Conservation (phyloP, 441 rosid species). For the Populus hybrid region DNA sequence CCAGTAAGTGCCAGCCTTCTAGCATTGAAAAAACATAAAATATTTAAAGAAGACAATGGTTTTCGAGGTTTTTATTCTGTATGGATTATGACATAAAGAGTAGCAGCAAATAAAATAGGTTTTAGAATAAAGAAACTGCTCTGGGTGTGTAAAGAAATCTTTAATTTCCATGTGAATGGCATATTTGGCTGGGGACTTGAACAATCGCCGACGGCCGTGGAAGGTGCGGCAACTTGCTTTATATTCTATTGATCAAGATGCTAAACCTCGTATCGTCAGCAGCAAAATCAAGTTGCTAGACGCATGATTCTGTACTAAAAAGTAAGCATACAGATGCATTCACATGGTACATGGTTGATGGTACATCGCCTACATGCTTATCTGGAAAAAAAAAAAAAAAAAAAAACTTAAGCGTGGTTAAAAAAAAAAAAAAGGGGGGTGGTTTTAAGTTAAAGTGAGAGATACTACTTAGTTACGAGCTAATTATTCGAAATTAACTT, state of each 20-base stretch:
- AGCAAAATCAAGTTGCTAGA: not conserved
- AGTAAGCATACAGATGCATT: not conserved
- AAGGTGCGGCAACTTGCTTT: not conserved
- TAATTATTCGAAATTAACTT: too few relatives aligned
- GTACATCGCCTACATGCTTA: not conserved
- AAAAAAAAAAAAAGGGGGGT: too few relatives aligned
- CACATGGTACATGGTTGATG: not conserved
- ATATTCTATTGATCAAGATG: not conserved
- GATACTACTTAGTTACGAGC: too few relatives aligned
- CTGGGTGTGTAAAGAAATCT: too few relatives aligned
- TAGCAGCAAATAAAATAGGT: not conserved
- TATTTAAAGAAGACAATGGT: not conserved
- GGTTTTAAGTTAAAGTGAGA: too few relatives aligned
- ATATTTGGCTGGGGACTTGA: not conserved
- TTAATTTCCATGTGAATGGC: not conserved
- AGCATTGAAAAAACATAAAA: not conserved
- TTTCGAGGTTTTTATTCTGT: not conserved
- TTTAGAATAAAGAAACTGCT: not conserved
- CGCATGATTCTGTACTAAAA: not conserved
- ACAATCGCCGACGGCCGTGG: not conserved
- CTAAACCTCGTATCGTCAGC: not conserved
- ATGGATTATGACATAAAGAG: not conserved
- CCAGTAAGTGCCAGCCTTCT: not conserved
- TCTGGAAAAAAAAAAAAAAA: not conserved
- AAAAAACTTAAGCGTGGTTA: too few relatives aligned